These are phyloP conservation scores for Psilocybe tampanensis DNA, from an alignment of 768 basidiomycete genomes.

Conservation along the genomic window DNA sequence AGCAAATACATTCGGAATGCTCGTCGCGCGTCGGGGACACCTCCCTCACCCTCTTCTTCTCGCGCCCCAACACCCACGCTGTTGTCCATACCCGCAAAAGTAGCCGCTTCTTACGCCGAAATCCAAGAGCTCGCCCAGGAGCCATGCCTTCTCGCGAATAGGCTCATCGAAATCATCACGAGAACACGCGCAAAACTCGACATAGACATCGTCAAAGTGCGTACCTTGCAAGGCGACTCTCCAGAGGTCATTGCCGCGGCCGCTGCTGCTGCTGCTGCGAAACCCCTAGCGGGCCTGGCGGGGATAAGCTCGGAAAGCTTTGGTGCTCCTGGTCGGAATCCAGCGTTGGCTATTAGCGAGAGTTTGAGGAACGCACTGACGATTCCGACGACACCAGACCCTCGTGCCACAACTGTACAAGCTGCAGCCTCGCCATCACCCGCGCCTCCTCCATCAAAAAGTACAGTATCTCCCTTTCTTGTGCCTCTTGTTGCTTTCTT, in stretches of 20 bases:
- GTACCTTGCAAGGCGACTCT: constrained; percentile 48
- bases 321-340: constrained; percentile 29
- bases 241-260: constrained; percentile 29
- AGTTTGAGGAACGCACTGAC: constrained; percentile 44
- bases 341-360: constrained; percentile 44
- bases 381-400: constrained; percentile 32
- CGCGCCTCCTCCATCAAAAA: constrained; percentile 36
- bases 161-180: constrained; percentile 49
- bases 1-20: constrained; percentile 53
- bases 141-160: constrained; percentile 48
- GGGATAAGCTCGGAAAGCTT: constrained; percentile 21
- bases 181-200: constrained; percentile 52
- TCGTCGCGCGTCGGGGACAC: constrained; percentile 31
- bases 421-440: constrained; percentile 22
- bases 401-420: constrained; percentile 24
- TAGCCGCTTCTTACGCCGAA: constrained; percentile 46
- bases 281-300: constrained; percentile 17
- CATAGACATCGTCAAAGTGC: constrained; percentile 48
- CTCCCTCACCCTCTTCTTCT: constrained; percentile 28
- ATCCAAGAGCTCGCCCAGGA: constrained; percentile 46
- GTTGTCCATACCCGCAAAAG: constrained; percentile 40
- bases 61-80: constrained; percentile 41
- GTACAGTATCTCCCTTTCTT: constrained; percentile 21
- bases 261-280: constrained; percentile 13
- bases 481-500: not conserved